phyloP scores from a whole-genome alignment of 1,284 basidiomycete genomes.

The Kwoniella shivajii region DNA sequence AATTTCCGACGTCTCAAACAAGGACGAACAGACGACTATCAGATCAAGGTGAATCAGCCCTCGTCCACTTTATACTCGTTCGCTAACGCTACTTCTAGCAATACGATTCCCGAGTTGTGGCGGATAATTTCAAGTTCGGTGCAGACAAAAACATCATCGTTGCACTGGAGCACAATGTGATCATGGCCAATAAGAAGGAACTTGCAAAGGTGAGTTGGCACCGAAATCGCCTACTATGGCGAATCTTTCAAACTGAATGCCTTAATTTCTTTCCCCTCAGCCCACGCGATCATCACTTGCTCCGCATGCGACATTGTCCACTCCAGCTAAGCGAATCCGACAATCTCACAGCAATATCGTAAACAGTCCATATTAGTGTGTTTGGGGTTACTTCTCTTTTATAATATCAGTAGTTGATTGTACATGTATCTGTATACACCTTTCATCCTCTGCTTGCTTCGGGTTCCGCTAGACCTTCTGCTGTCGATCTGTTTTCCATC shows the following conservation, averaged over 20 bases:
- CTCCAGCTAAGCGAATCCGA: constrained; percentile 36
- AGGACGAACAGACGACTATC: constrained; percentile 85
- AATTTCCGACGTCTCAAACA: constrained; percentile 95
- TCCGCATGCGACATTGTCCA: constrained; percentile 27
- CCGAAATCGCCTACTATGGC: not conserved
- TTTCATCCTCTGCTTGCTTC: too few relatives aligned
- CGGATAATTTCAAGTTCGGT: constrained; percentile 94
- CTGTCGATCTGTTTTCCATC: too few relatives aligned
- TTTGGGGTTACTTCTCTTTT: too few relatives aligned
- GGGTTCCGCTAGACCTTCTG: too few relatives aligned
- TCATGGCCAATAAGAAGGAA: constrained; percentile 90
- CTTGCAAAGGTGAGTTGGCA: constrained; percentile 62
- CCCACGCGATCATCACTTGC: constrained; percentile 39
- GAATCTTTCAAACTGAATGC: not conserved
- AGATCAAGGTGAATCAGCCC: constrained; percentile 72
- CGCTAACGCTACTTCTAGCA: constrained; percentile 47
- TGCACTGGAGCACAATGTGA: constrained; percentile 89
- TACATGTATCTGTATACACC: too few relatives aligned
- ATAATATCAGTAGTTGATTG: too few relatives aligned
- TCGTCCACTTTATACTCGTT: not conserved
- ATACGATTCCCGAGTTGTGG: constrained; percentile 91
- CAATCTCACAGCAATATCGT: constrained; percentile 46
- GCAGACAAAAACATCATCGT: constrained; percentile 96
- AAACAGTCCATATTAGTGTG: constrained; percentile 48
- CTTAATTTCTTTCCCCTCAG: constrained; percentile 13